Evolutionary conservation across 192 early-diverging fungal genomes (phyloP).

Genomic region (Gaertneriomyces semiglobifer): DNA sequence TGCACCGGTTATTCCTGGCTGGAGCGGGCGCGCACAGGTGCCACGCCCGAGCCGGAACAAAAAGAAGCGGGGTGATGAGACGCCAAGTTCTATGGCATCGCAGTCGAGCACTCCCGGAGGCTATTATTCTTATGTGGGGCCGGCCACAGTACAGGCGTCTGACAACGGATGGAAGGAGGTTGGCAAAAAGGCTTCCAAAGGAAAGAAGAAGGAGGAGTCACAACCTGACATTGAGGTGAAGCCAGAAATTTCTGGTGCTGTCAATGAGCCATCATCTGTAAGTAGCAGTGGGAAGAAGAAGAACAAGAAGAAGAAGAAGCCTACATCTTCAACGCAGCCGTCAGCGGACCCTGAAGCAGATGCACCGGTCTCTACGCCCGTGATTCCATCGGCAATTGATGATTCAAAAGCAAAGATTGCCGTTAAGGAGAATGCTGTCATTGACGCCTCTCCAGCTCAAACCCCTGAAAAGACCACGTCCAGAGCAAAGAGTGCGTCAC

Average conservation of each 20-base stretch:
- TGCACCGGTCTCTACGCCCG: too few species aligned
- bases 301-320: too few species aligned
- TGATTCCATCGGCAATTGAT: too few species aligned
- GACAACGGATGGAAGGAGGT: conserved; percentile 21
- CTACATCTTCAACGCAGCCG: too few species aligned
- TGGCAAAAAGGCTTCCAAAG: conserved; percentile 23
- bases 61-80: conserved; percentile 25
- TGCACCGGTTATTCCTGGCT: conserved; percentile 19
- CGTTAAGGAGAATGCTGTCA: too few species aligned
- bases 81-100: conserved; percentile 6
- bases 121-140: conserved; percentile 16
- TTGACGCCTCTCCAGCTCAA: too few species aligned
- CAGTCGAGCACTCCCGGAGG: neutral
- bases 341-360: too few species aligned
- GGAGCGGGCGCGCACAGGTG: conserved; percentile 18
- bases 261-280: neutral
- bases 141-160: neutral
- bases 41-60: neutral
- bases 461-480: too few species aligned
- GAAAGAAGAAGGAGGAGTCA: conserved; percentile 37
- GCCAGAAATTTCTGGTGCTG: conserved; percentile 16
- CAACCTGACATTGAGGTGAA: neutral
- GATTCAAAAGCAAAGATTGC: too few species aligned
- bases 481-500: too few species aligned
- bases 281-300: too few species aligned